Conservation (phyloP, 495 filamentous ascomycete species). For the Thozetella sp. region DNA sequence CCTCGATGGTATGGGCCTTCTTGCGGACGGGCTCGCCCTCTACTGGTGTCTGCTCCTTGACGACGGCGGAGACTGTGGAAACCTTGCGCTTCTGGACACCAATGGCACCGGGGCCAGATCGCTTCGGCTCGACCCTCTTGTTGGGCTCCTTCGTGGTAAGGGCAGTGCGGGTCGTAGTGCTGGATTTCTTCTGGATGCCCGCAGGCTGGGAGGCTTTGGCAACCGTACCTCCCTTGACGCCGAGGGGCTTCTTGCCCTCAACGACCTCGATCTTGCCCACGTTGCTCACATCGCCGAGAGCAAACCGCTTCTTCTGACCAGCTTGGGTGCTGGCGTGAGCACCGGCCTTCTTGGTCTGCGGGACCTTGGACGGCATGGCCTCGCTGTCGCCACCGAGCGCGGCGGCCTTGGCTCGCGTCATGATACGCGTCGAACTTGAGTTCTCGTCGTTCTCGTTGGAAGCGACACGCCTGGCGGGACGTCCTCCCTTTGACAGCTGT, state of each 20-base stretch:
- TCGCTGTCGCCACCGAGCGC: constrained; percentile 62
- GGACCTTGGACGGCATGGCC: constrained; percentile 61
- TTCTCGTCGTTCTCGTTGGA: constrained; percentile 97
- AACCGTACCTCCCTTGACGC: constrained; percentile 60
- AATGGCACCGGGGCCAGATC: constrained; percentile 69
- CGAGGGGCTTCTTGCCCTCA: constrained; percentile 73
- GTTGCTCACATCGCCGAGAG: constrained; percentile 94
- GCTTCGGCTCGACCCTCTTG: constrained; percentile 72
- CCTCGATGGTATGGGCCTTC: constrained; percentile 40
- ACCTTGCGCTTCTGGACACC: constrained; percentile 66
- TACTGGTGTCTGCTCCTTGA: constrained; percentile 62
- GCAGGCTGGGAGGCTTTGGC: constrained; percentile 78
- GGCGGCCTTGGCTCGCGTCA: constrained; percentile 92
- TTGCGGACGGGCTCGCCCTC: constrained; percentile 56
- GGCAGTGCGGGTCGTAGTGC: constrained; percentile 63
- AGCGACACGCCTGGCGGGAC: constrained; percentile 54
- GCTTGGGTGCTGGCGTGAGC: constrained; percentile 43
- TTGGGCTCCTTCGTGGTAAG: constrained; percentile 67
- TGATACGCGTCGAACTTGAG: constrained; percentile 63
- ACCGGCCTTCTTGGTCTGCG: constrained; percentile 73
- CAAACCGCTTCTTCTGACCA: constrained; percentile 66
- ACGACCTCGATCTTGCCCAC: constrained; percentile 72
- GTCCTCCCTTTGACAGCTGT: constrained; percentile 23
- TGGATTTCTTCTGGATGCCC: constrained; percentile 77
- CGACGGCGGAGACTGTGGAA: constrained; percentile 44